Conservation (phyloP, 495 filamentous ascomycete species). For the Monascus purpureus region DNA sequence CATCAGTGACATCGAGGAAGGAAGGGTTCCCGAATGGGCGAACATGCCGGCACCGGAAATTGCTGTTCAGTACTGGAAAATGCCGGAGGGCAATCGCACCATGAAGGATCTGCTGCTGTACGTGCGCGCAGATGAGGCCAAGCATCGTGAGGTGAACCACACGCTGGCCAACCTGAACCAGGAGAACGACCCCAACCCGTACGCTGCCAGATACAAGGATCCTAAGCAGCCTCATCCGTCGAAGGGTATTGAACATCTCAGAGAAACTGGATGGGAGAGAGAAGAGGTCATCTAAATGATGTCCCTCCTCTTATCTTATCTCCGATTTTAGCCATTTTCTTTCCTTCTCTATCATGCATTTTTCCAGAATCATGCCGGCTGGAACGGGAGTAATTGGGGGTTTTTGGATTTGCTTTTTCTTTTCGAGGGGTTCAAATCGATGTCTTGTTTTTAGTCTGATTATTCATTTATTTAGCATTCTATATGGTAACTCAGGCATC, state of each 20-base stretch:
- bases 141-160: slow-evolving; percentile 94
- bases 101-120: slow-evolving; percentile 83
- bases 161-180: slow-evolving; percentile 78
- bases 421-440: too few species aligned
- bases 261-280: slow-evolving; percentile 67
- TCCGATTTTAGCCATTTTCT: not conserved
- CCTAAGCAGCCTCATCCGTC: slow-evolving; percentile 45
- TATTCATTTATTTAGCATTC: too few species aligned
- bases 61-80: slow-evolving; percentile 79
- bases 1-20: slow-evolving; percentile 73
- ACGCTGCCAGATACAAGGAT: slow-evolving; percentile 61
- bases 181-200: slow-evolving; percentile 79
- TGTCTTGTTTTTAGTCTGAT: too few species aligned
- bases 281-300: slow-evolving; percentile 54
- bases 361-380: slow-evolving; percentile 1
- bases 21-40: slow-evolving; percentile 71
- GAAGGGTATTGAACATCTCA: slow-evolving; percentile 56
- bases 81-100: slow-evolving; percentile 68
- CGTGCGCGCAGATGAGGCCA: slow-evolving; percentile 89
- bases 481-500: too few species aligned
- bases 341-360: not conserved
- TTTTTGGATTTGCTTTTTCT: not conserved
- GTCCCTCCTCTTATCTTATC: not conserved
- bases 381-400: too few species aligned
- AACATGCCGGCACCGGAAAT: slow-evolving; percentile 72